Percentiles rank a stretch among this genome's conserved stretches.
Evolutionary conservation across 176 grass and related monocot species (phyloP).

Genomic region (Triticum monococcum): DNA sequence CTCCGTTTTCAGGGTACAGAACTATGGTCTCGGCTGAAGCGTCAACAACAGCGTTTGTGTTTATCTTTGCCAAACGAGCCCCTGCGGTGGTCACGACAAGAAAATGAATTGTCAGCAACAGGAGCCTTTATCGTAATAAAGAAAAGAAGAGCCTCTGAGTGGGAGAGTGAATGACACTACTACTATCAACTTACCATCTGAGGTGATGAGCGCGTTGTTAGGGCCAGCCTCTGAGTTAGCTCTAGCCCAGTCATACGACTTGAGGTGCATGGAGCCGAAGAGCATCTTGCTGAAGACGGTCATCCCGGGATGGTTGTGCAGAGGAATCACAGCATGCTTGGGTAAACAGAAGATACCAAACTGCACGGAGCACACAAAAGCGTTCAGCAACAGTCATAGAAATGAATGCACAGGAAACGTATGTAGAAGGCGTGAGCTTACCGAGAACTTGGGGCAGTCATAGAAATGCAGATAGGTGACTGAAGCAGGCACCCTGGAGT

Average conservation of each 20-base stretch:
- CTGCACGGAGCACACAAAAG: constrained; percentile 40
- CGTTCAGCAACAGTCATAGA: background rate
- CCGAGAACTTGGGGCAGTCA: constrained; percentile 66
- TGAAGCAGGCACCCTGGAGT: constrained; percentile 27
- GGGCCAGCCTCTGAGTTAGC: background rate
- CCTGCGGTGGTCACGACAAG: constrained; percentile 19
- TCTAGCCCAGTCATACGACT: constrained; percentile 81
- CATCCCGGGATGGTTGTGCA: constrained; percentile 95
- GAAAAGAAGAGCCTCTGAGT: background rate
- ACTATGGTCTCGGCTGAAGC: constrained; percentile 54
- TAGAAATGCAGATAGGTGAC: constrained; percentile 82
- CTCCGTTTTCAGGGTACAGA: constrained; percentile 74
- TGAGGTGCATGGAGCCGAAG: constrained; percentile 90
- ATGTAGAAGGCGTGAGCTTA: constrained; percentile 12
- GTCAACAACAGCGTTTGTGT: constrained; percentile 53
- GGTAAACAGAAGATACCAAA: constrained; percentile 92
- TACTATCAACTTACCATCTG: constrained; percentile 18
- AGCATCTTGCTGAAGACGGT: constrained; percentile 95
- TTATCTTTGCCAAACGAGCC: constrained; percentile 66
- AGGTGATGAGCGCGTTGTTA: background rate
- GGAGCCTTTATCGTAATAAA: background rate
- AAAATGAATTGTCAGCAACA: background rate
- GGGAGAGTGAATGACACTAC: background rate
- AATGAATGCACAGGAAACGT: background rate
- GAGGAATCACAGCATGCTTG: constrained; percentile 64